phyloP scores from a whole-genome alignment of 768 basidiomycete genomes.

The Amanita phalloides region DNA sequence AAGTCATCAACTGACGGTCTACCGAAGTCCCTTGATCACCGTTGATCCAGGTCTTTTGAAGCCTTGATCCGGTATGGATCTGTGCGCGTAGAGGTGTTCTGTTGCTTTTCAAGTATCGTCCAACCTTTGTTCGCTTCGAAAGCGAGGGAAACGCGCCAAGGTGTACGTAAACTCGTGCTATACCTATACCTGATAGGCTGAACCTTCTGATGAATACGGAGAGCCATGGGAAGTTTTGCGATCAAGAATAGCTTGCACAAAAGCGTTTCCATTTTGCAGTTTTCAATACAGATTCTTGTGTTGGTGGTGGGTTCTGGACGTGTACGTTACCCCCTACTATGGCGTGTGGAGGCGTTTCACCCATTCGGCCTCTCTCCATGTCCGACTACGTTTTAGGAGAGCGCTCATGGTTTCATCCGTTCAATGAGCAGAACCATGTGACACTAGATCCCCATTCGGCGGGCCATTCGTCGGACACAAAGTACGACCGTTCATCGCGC shows the following conservation, averaged over 20 bases:
- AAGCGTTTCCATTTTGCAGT: neutral
- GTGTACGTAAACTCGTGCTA: neutral
- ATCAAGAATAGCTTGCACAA: neutral
- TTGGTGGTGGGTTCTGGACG: neutral
- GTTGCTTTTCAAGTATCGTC: neutral
- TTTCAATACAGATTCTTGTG: too few species aligned
- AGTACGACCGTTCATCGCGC: too few species aligned
- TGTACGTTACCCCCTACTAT: neutral
- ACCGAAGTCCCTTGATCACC: constrained; percentile 3
- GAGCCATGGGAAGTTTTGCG: neutral
- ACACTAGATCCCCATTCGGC: neutral
- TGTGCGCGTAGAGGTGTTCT: neutral
- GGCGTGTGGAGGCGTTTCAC: neutral
- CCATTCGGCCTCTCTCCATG: neutral
- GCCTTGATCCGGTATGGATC: constrained; percentile 3
- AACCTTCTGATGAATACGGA: neutral
- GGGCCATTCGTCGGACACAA: neutral
- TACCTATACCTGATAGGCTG: neutral
- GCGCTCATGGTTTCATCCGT: neutral
- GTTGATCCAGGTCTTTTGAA: constrained; percentile 1
- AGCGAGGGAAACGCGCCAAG: neutral
- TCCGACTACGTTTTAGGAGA: neutral
- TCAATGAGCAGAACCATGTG: neutral
- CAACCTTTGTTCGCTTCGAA: neutral
- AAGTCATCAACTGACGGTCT: neutral